These are phyloP conservation scores for Cordyceps javanica DNA, from an alignment of 2,329 filamentous ascomycete genomes.

Conservation along the genomic window DNA sequence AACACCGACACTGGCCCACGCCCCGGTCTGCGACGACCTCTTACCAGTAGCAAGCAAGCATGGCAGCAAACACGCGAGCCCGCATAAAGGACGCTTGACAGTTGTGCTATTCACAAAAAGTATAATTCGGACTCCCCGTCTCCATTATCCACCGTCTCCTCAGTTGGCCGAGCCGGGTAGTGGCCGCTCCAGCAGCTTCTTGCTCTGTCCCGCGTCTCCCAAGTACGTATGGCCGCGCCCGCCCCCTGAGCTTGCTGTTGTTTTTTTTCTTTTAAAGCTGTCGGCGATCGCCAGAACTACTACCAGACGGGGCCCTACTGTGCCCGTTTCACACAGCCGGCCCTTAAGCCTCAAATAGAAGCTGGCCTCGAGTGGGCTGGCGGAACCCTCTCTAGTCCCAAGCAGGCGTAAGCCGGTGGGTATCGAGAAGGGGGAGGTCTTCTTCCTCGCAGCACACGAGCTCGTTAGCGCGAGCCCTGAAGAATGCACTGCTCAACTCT, in stretches of 20 bases:
- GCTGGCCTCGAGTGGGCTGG: neutral
- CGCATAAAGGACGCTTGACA: neutral
- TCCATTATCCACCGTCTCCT: neutral
- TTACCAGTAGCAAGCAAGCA: neutral
- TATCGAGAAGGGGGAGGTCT: neutral
- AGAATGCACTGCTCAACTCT: neutral
- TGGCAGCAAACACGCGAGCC: neutral
- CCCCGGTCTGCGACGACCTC: neutral
- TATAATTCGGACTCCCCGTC: slow-evolving; percentile 1
- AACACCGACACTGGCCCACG: neutral
- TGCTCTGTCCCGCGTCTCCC: neutral
- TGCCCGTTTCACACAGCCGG: slow-evolving; percentile 3
- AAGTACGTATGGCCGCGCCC: neutral
- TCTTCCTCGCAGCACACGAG: slow-evolving; percentile 1
- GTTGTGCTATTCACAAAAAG: neutral
- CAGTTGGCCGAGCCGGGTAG: neutral
- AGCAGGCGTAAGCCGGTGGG: slow-evolving; percentile 6
- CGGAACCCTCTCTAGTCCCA: neutral
- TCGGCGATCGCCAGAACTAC: neutral
- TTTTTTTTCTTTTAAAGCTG: no score
- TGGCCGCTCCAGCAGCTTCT: neutral
- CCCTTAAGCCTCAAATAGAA: neutral
- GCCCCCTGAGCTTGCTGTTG: neutral
- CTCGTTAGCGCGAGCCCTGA: neutral
- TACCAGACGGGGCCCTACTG: neutral